A percentile compares a stretch with the other conserved stretches of the same genome.
Conservation (phyloP, 257 asterid genomes). For the Solanum pinnatisectum region DNA sequence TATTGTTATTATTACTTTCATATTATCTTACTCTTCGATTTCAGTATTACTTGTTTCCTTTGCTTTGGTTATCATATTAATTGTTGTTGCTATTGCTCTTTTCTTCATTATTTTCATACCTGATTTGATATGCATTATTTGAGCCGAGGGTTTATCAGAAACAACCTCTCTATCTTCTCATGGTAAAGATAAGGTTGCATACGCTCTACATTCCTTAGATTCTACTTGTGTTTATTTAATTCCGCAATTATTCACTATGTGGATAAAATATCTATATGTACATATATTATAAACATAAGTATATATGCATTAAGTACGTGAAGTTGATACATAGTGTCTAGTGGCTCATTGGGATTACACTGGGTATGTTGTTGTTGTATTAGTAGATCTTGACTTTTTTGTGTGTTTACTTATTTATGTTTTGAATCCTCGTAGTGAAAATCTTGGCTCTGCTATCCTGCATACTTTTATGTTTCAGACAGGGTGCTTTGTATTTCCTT, state of each 20-base stretch:
- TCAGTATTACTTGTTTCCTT: not conserved
- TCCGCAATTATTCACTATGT: no score
- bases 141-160: not conserved
- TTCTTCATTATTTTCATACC: not conserved
- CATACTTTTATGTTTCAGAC: not conserved
- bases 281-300: no score
- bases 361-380: not conserved
- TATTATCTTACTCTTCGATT: no score
- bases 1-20: not conserved
- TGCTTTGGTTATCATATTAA: not conserved
- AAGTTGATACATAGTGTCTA: no score
- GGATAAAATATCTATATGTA: no score
- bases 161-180: not conserved
- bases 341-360: no score
- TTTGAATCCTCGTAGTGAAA: not conserved
- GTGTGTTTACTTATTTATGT: not conserved
- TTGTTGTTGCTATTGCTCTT: not conserved
- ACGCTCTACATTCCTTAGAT: not conserved
- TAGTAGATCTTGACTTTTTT: not conserved
- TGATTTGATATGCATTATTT: not conserved
- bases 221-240: not conserved
- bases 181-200: fast-evolving
- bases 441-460: not conserved
- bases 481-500: not conserved
- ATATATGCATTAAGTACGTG: no score